phyloP scores from a whole-genome alignment of 2,329 filamentous ascomycete genomes.

The Phyllosticta capitalensis region DNA sequence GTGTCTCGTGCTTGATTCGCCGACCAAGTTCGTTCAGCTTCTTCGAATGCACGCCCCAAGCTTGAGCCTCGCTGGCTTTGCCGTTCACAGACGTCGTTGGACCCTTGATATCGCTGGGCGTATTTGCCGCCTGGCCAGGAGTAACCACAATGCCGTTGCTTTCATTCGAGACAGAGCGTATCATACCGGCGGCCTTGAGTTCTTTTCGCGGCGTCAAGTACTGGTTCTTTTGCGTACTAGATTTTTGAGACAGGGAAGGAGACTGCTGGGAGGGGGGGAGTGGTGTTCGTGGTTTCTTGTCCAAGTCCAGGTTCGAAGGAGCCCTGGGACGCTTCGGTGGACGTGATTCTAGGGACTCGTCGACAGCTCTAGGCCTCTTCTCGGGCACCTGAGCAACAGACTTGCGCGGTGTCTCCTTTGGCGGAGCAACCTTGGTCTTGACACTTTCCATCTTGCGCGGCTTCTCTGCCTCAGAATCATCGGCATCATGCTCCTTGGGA shows the following conservation, averaged over 20 bases:
- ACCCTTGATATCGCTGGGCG: conserved; percentile 19
- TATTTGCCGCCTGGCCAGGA: conserved; percentile 23
- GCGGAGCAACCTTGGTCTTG: conserved; percentile 4
- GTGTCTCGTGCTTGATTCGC: conserved; percentile 37
- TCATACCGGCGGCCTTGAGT: conserved; percentile 25
- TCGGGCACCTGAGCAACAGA: conserved; percentile 13
- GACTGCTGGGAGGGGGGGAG: conserved; percentile 19
- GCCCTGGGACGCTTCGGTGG: conserved; percentile 24
- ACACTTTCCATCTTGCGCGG: conserved; percentile 9
- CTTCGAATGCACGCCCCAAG: conserved; percentile 29
- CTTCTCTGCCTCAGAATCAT: conserved; percentile 1
- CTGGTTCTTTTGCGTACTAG: conserved; percentile 23
- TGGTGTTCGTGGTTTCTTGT: conserved; percentile 26
- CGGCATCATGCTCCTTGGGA: background rate
- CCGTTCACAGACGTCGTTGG: conserved; percentile 19
- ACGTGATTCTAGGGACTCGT: conserved; percentile 16
- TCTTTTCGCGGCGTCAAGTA: conserved; percentile 29
- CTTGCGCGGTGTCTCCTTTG: conserved; percentile 7
- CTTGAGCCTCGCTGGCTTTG: conserved; percentile 24
- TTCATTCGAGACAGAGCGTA: conserved; percentile 25
- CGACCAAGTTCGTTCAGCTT: conserved; percentile 34
- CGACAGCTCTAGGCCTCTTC: conserved; percentile 26
- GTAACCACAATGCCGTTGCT: conserved; percentile 22
- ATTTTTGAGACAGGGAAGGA: conserved; percentile 21
- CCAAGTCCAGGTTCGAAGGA: conserved; percentile 14